Evolutionary conservation across 371 early-diverging fungal genomes (phyloP).

Genomic region (Dentiscutata heterogama): DNA sequence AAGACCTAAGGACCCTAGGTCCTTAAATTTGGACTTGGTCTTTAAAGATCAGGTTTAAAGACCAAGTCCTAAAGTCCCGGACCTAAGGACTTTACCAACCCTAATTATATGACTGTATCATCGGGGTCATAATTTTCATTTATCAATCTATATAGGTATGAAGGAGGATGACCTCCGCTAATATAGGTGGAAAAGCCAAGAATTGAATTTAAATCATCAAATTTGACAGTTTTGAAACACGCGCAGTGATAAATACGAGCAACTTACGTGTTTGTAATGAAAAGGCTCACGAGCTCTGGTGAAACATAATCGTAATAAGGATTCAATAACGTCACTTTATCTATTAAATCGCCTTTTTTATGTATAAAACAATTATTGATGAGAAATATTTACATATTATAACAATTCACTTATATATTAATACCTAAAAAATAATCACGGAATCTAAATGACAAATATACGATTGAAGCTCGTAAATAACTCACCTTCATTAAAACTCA

Average conservation of each 20-base stretch:
- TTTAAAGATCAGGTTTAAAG: no score
- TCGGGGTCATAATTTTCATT: conserved; percentile 78
- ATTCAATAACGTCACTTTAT: conserved; percentile 81
- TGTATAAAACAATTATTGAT: neutral
- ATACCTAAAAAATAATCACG: no score
- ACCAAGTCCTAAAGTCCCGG: no score
- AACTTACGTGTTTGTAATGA: conserved; percentile 90
- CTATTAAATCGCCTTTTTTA: conserved; percentile 71
- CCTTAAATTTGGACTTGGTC: no score
- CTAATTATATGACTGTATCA: conserved; percentile 59
- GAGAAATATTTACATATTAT: neutral
- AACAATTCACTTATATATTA: neutral
- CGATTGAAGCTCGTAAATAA: neutral
- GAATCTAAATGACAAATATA: neutral
- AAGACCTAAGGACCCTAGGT: no score
- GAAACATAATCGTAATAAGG: conserved; percentile 93
- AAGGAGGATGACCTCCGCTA: conserved; percentile 81
- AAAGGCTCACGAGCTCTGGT: conserved; percentile 88
- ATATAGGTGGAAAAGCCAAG: neutral
- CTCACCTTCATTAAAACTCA: conserved; percentile 78
- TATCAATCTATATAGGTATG: conserved; percentile 81
- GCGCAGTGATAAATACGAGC: neutral
- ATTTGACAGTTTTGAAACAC: conserved; percentile 12
- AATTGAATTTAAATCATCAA: neutral
- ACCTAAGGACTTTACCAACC: no score